A percentile compares a stretch with the other conserved stretches of the same genome.
These are phyloP conservation scores for Mycosarcoma maydis DNA, from an alignment of 1,284 basidiomycete species.

Conservation along the genomic window DNA sequence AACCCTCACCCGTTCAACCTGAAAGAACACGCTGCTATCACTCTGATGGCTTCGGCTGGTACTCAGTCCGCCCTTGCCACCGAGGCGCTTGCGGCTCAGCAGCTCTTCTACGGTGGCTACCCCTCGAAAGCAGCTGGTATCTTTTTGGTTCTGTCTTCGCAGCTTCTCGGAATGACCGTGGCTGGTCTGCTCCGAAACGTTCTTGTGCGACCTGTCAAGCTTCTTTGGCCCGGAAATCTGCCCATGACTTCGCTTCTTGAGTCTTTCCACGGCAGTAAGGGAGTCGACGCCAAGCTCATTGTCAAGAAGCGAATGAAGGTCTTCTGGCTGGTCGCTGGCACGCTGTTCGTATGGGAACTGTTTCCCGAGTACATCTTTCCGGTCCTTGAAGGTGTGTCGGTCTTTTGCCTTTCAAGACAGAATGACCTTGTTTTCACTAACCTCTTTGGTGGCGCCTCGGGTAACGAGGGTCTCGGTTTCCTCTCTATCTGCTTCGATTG, in stretches of 20 bases:
- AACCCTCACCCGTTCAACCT: conserved; percentile 34
- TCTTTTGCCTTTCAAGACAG: conserved; percentile 68
- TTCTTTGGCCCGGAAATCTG: conserved; percentile 66
- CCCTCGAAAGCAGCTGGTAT: conserved; percentile 59
- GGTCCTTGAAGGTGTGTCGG: conserved; percentile 61
- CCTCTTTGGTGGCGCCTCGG: conserved; percentile 37
- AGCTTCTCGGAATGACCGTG: conserved; percentile 76
- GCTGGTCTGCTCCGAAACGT: conserved; percentile 63
- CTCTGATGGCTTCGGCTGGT: conserved; percentile 29
- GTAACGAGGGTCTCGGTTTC: conserved; percentile 40
- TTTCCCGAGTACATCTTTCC: conserved; percentile 71
- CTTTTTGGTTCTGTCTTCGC: conserved; percentile 75
- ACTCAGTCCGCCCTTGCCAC: conserved; percentile 26
- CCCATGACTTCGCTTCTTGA: conserved; percentile 57
- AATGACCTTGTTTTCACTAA: conserved; percentile 34
- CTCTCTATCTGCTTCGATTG: conserved; percentile 39
- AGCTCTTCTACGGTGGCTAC: conserved; percentile 41
- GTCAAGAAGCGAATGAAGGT: conserved; percentile 72
- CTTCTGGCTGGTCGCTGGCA: conserved; percentile 71
- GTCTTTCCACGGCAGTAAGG: conserved; percentile 49
- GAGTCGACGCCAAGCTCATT: conserved; percentile 56
- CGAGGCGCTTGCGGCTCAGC: conserved; percentile 31
- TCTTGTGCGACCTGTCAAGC: conserved; percentile 32
- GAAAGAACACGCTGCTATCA: conserved; percentile 37
- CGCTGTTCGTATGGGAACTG: conserved; percentile 44